Percentiles rank a stretch among this genome's conserved stretches.
Conservation (phyloP, 176 grass and related monocot genomes). For the Paspalum vaginatum region DNA sequence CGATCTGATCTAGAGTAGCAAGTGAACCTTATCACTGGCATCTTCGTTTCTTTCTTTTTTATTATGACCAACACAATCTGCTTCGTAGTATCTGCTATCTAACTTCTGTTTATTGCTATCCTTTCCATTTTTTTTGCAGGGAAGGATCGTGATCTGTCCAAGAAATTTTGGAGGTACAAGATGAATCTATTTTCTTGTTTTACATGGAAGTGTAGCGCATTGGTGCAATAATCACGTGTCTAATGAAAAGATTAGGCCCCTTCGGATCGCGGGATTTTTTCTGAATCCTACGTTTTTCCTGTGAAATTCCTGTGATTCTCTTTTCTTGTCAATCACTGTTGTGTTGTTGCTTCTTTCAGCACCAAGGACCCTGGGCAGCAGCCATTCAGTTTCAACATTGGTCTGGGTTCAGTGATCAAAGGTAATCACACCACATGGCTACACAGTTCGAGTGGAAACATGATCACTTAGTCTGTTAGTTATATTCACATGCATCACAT, state of each 20-base stretch:
- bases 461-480: background rate
- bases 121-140: constrained; percentile 46
- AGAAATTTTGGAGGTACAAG: constrained; percentile 95
- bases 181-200: constrained; percentile 17
- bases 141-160: constrained; percentile 79
- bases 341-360: constrained; percentile 54
- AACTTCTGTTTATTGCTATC: constrained; percentile 17
- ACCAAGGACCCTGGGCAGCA: constrained; percentile 93
- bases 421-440: constrained; percentile 42
- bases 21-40: background rate
- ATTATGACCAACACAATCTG: background rate
- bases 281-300: background rate
- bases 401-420: constrained; percentile 82
- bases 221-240: background rate
- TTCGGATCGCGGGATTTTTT: background rate
- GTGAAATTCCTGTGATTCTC: too few species aligned
- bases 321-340: background rate
- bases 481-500: background rate
- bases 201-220: background rate
- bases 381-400: constrained; percentile 92
- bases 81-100: background rate
- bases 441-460: constrained; percentile 11
- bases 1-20: background rate
- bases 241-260: background rate
- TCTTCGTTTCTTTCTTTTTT: background rate